Evolutionary conservation across 106 monocot species (phyloP), one percentile per base, ranked within the genome.

Genomic region (Platanthera zijinensis): DNA sequence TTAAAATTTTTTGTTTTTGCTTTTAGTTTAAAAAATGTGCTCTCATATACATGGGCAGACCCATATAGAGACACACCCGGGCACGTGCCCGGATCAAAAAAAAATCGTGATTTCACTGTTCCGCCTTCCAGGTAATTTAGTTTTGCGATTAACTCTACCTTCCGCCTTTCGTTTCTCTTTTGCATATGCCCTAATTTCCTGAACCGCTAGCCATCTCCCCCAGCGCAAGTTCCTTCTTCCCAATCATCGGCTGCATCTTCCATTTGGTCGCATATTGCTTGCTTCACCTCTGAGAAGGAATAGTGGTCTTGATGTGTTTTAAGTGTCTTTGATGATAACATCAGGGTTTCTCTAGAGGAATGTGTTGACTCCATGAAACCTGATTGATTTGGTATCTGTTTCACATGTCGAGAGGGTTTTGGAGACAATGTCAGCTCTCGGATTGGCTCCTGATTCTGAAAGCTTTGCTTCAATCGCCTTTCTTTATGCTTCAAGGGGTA

Each of bases 391-490:
- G 51, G 86, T 84, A 1, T 93, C 93, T 6, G 84, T 91, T 10
- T 10, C 70, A 0, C 87, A 80, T 51, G 89, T 91, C 0, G 90
- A 93, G 83, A 84, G 78, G 83, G 78, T 89, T 21, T 32, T 96
- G 17, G 82, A 89, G 84, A 84, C 74, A 1, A 91, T 96, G 85
- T 87, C 87, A 7, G 62, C 52, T 0, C 49, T 90, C 47, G 85
- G 84, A 3, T 22, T 93, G 62, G 52, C 77, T 22, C 84, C 83
- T 11, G 91, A 91, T 77, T 74, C 63, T 19, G 39, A 76, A 11
- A 91, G 86, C 57, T 91, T 97, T 46, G 84, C 85, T 1, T 87
- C 83, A 25, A 85, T 97, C 8, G 89, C 93, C 0, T 97, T 87
- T 73, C 69, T 97, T 69, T 97, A 93, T 71, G 90, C 96, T 3